Base-by-base conservation (phyloP, 2,329 filamentous ascomycete genomes). In the Huntiella omanensis region DNA sequence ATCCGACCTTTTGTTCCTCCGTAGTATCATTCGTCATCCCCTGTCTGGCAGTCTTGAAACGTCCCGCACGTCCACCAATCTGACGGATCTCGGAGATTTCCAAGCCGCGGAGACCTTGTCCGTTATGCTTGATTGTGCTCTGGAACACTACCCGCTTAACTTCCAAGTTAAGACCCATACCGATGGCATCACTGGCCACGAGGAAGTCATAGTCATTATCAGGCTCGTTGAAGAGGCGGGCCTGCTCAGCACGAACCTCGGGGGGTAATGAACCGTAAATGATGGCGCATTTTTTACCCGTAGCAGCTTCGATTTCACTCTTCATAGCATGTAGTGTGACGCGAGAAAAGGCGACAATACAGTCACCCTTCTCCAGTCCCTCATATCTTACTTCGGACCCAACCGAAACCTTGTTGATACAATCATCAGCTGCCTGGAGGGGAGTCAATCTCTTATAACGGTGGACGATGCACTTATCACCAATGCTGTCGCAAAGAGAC, bases 191-290 rank as follows among this genome's bases (percentile, higher is more conserved):
- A 54, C 85, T 95, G 6, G 92, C 91, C 19, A 91, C 87, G 4
- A 98, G 68, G 54, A 78, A 92, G 58, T 98, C 91, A 58, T 95
- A 98, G 50, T 95, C 87, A 58, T 92, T 98, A 57, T 93, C 63
- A 0, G 86, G 87, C 52, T 96, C 83, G 57, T 98, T 98, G 68
- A 98, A 98, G 0, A 96, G 68, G 12, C 77, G 76, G 1, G 91
- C 91, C 63, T 98, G 91, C 57, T 88, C 78, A 3, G 86, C 85
- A 51, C 91, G 75, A 36, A 88, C 94, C 59, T 98, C 91, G 1
- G 91, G 88, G 0, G 91, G 91, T 38, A 98, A 62, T 43, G 80
- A 79, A 35, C 91, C 91, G 59, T 98, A 98, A 2, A 98, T 83
- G 47, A 95, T 83, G 40, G 91, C 91, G 53, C 86, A 92, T 44